Evolutionary conservation across 2,329 filamentous ascomycete species (phyloP).

Genomic region (Arthroderma uncinatum): DNA sequence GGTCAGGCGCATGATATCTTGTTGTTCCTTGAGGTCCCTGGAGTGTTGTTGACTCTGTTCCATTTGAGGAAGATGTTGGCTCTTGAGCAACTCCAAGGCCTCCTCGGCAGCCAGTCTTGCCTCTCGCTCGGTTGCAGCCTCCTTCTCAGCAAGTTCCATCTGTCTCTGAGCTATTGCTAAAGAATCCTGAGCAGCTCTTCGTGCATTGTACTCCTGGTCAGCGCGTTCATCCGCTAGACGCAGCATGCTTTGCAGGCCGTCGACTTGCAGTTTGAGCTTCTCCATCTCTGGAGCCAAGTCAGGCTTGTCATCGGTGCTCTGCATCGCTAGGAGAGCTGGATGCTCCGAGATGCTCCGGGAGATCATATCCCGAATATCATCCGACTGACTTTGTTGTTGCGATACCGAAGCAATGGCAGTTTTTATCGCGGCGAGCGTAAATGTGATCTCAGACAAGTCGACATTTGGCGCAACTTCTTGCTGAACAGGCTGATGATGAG

Average conservation of each 20-base stretch:
- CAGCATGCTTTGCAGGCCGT: conserved; percentile 59
- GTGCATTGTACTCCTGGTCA: conserved; percentile 52
- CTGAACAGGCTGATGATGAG: conserved; percentile 27
- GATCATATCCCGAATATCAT: conserved; percentile 51
- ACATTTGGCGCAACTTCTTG: conserved; percentile 19
- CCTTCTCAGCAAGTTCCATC: conserved; percentile 54
- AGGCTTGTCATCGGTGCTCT: conserved; percentile 41
- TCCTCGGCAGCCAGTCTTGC: conserved; percentile 54
- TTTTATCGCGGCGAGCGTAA: conserved; percentile 26
- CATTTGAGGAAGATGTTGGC: conserved; percentile 59
- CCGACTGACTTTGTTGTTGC: conserved; percentile 27
- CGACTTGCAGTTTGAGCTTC: conserved; percentile 46
- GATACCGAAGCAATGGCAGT: conserved; percentile 12
- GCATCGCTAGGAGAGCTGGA: conserved; percentile 41
- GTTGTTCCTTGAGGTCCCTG: conserved; percentile 57
- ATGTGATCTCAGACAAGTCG: conserved; percentile 31
- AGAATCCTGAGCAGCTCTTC: conserved; percentile 60
- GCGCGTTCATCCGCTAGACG: conserved; percentile 51
- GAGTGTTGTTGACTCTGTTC: conserved; percentile 54
- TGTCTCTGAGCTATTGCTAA: conserved; percentile 61
- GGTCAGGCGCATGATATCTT: conserved; percentile 44
- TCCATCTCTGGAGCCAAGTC: conserved; percentile 35
- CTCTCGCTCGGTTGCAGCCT: conserved; percentile 37
- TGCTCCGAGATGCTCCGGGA: conserved; percentile 52
- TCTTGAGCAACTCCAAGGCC: conserved; percentile 51